Evolutionary conservation across 75 land plant species (phyloP), one percentile per base, ranked within the genome.

Genomic region (Adiantum capillusveneris): DNA sequence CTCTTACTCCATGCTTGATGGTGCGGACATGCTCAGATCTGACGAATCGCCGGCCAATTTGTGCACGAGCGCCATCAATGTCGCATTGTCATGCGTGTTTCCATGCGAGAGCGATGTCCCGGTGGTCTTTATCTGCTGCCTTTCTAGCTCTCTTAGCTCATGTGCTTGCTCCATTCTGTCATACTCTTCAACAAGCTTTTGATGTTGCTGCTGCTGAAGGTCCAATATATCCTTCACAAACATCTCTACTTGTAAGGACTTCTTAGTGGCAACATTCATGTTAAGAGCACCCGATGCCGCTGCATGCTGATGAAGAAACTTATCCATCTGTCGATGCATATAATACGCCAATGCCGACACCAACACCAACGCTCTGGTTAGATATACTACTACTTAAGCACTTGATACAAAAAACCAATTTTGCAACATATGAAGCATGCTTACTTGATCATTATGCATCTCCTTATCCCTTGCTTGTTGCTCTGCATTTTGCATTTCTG

Each of bases 21-120:
- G 31, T 20, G 57, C 31, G 22, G 57, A 11, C 57, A 55, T 30
- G 25, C 24, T 11, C 5, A 55, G 31, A 11, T 60, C 68, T 7
- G 68, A 18, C 24, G 70, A 31, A 46, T 67, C 39, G 29, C 29
- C 69, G 37, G 72, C 53, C 24, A 69, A 49, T 29, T 69, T 69
- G 27, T 64, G 72, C 11, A 69, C 70, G 41, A 69, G 31, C 24
- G 69, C 72, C 55, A 69, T 69, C 21, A 69, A 19, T 25, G 72
- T 69, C 65, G 72, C 25, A 45, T 44, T 42, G 16, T 61, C 43
- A 42, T 37, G 43, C 18, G 54, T 20, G 25, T 3, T 46, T n/a
- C 49, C 20, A 39, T 29, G 49, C 37, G 37, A 34, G 7, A 34
- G 37, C 3, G 37, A 5, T 34, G 7, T 9, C 9, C 3, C 3